Conservation (phyloP, 1,284 basidiomycete genomes). For the Polyporus tsugae region DNA sequence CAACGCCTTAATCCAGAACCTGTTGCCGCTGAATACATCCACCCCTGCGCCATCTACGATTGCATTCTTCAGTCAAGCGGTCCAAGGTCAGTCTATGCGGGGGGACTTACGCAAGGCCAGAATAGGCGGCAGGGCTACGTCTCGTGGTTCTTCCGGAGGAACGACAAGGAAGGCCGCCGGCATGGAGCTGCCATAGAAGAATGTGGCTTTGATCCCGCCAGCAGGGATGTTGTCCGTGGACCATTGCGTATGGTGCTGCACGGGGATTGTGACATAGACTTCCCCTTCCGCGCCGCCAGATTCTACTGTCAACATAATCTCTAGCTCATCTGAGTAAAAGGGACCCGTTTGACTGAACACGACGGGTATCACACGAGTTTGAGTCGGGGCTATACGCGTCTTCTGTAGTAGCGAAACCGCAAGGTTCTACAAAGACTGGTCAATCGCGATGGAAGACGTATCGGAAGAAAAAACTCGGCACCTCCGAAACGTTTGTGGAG, state of each 20-base stretch:
- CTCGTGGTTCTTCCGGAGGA: constrained; percentile 52
- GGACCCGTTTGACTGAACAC: constrained; percentile 49
- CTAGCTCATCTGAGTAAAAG: constrained; percentile 41
- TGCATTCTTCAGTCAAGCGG: not conserved
- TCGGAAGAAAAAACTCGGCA: constrained; percentile 2
- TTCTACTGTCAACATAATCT: constrained; percentile 46
- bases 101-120: constrained; percentile 70
- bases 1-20: constrained; percentile 70
- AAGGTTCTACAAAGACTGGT: constrained; percentile 6
- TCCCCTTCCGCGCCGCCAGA: constrained; percentile 29
- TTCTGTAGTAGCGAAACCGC: constrained; percentile 47
- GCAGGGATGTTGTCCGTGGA: constrained; percentile 38
- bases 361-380: constrained; percentile 66
- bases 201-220: constrained; percentile 59
- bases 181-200: constrained; percentile 61
- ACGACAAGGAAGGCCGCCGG: constrained; percentile 65
- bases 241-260: constrained; percentile 55
- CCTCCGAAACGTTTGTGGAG: constrained; percentile 25
- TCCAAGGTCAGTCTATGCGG: not conserved
- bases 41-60: constrained; percentile 81
- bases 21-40: constrained; percentile 57
- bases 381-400: constrained; percentile 63
- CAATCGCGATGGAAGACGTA: not conserved
- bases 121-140: constrained; percentile 55
- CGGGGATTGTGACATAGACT: constrained; percentile 47